Base-by-base conservation (phyloP, 202 grass and related monocot species). In the Digitaria exilis region DNA sequence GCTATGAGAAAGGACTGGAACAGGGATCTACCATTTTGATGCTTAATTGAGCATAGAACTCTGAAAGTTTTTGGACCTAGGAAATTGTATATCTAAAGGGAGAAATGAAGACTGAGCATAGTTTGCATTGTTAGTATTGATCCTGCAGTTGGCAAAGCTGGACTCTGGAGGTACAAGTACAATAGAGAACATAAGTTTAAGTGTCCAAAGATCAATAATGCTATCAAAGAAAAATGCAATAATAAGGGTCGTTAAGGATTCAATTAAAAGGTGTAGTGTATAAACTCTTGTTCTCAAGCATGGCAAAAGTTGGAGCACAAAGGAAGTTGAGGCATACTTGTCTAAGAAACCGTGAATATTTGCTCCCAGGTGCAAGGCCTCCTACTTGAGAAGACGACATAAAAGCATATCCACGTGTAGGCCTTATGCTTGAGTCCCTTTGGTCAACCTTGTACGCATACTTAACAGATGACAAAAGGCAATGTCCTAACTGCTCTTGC, bases 381-480 rank as follows among this genome's bases (percentile, higher is more conserved):
- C 90, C 92, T 51, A 98, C 65, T 82, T 94, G 93, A 90, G 89
- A 94, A 84, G 89, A 87, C 2, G 84, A 90, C 32, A 87, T 44
- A 82, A 92, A 92, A 64, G 96, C 96, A 82, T 92, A 96, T 50
- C 96, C 96, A 65, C 59, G 28, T 54, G 85, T 96, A 39, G 96
- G 96, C 67, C 93, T 95, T 62, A 86, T 64, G 44, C 48, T 64
- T 31, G 93, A 98, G 75, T 98, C 91, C 87, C 93, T 93, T 37
- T 83, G 78, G 58, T 98, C 96, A 88, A 95, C 81, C 58, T 89
- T 98, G 84, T 94, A 95, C n/a, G 59, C 75, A 32, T 98, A 96
- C 72, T 95, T 98, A 22, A 98, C 56, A 55, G 92, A 95, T 65
- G 93, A 92, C 21, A 96, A 82, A 77, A 98, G 59, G 54, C 89